These are phyloP conservation scores for Voacanga thouarsii DNA, from an alignment of 257 asterid species.

Conservation along the genomic window DNA sequence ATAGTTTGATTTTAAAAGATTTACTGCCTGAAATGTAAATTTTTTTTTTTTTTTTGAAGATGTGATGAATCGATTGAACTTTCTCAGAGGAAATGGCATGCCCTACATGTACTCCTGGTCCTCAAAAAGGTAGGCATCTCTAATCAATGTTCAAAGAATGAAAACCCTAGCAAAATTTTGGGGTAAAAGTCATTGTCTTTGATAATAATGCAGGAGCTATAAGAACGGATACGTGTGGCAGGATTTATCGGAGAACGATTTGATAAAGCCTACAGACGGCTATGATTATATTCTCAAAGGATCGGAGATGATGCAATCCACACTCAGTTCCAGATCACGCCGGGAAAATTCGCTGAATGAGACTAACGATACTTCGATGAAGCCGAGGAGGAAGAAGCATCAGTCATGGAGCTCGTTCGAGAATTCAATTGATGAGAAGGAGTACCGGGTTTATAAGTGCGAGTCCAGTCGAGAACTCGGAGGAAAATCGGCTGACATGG, in stretches of 20 bases:
- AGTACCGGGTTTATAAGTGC: slow-evolving; percentile 29
- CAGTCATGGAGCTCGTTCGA: slow-evolving; percentile 37
- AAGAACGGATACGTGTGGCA: slow-evolving; percentile 46
- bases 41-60: slow-evolving; percentile 11
- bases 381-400: slow-evolving; percentile 24
- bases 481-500: slow-evolving; percentile 23
- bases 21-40: background rate
- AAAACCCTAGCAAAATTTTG: background rate
- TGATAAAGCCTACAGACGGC: slow-evolving; percentile 37
- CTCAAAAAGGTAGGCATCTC: slow-evolving; percentile 26
- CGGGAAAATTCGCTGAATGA: slow-evolving; percentile 7
- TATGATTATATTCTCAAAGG: slow-evolving; percentile 41
- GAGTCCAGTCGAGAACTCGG: slow-evolving; percentile 34
- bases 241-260: slow-evolving; percentile 35
- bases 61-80: slow-evolving; percentile 35
- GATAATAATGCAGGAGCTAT: slow-evolving; percentile 28
- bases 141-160: background rate
- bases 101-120: slow-evolving; percentile 43
- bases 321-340: background rate
- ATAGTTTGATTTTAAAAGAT: too few species aligned
- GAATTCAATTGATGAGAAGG: slow-evolving; percentile 9
- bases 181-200: too few species aligned
- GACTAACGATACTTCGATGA: slow-evolving; percentile 10
- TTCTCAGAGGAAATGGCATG: slow-evolving; percentile 42
- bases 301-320: slow-evolving; percentile 25